Percentiles rank a stretch among this genome's conserved stretches.
Evolutionary conservation across 139 green algal genomes (phyloP).

Genomic region (Yamagishiella unicocca): DNA sequence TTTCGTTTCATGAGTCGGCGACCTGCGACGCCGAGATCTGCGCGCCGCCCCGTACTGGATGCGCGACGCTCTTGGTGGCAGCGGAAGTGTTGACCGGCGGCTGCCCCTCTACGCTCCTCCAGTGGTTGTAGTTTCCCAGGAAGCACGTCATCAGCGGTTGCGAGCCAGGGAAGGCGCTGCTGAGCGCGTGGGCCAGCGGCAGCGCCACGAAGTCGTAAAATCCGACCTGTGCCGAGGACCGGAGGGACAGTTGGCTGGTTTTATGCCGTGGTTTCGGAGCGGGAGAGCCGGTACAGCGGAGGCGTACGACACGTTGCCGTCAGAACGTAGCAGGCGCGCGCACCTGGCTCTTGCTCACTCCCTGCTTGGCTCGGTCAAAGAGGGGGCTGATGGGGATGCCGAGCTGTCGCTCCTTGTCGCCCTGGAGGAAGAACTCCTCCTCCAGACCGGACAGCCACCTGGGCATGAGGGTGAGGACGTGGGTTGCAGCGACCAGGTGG

Average conservation of each 20-base stretch:
- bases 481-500: background rate
- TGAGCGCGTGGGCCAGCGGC: conserved; percentile 24
- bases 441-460: conserved; percentile 29
- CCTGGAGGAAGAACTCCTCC: conserved; percentile 70
- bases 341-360: conserved; percentile 67
- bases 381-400: conserved; percentile 54
- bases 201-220: conserved; percentile 56
- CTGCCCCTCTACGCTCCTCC: background rate
- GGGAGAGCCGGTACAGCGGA: no score
- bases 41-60: no score
- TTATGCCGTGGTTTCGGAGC: no score
- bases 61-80: no score
- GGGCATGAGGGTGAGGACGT: no score
- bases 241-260: no score
- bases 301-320: no score
- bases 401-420: conserved; percentile 58
- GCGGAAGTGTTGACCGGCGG: no score
- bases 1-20: no score
- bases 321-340: no score
- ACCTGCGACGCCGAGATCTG: no score
- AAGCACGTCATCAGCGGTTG: conserved; percentile 13
- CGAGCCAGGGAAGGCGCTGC: conserved; percentile 15
- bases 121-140: conserved; percentile 15
- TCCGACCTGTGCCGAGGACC: conserved; percentile 53
- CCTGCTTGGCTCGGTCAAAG: conserved; percentile 64